These are phyloP conservation scores for Starmerella sirachaensis DNA, from an alignment of 805 yeast genomes.

Conservation along the genomic window DNA sequence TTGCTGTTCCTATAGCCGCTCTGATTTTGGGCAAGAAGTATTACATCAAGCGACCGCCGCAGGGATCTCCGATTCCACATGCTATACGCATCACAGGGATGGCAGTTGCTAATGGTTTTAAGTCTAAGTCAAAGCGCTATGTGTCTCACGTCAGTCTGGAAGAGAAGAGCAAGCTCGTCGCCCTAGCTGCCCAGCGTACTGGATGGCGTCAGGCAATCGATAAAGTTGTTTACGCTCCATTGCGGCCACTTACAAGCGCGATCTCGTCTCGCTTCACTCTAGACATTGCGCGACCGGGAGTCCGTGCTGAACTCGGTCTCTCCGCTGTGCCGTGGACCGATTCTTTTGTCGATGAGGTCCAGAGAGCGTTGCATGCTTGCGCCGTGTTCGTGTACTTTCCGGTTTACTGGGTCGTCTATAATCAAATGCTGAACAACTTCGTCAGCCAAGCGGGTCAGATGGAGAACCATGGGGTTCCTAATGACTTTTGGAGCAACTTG, in stretches of 20 bases:
- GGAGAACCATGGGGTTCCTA: slow-evolving; percentile 68
- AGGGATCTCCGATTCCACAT: slow-evolving; percentile 47
- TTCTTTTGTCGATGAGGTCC: slow-evolving; percentile 61
- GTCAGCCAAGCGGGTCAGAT: slow-evolving; percentile 63
- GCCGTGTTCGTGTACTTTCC: slow-evolving; percentile 61
- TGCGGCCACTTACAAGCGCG: slow-evolving; percentile 15
- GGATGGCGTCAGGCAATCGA: slow-evolving; percentile 4
- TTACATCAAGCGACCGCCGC: slow-evolving; percentile 49
- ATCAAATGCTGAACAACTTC: slow-evolving; percentile 62
- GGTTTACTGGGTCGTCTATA: slow-evolving; percentile 61
- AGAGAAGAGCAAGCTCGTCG: slow-evolving; percentile 4
- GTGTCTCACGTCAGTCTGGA: neutral
- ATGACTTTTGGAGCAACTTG: slow-evolving; percentile 64
- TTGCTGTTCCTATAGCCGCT: slow-evolving; percentile 45
- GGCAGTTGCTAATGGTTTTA: slow-evolving; percentile 37
- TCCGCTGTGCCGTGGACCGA: slow-evolving; percentile 45
- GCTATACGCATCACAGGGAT: slow-evolving; percentile 38
- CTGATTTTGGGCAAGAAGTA: slow-evolving; percentile 41
- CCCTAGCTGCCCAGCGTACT: slow-evolving; percentile 2
- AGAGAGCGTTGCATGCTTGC: slow-evolving; percentile 55
- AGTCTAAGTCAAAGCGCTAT: slow-evolving; percentile 9
- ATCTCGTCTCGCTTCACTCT: slow-evolving; percentile 27
- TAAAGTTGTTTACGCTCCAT: slow-evolving; percentile 8
- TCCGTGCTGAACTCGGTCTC: slow-evolving; percentile 36
- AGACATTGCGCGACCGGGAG: slow-evolving; percentile 47